A percentile compares a stretch with the other conserved stretches of the same genome.
Evolutionary conservation across 139 green algal genomes (phyloP).

Genomic region (Gonium pectorale): DNA sequence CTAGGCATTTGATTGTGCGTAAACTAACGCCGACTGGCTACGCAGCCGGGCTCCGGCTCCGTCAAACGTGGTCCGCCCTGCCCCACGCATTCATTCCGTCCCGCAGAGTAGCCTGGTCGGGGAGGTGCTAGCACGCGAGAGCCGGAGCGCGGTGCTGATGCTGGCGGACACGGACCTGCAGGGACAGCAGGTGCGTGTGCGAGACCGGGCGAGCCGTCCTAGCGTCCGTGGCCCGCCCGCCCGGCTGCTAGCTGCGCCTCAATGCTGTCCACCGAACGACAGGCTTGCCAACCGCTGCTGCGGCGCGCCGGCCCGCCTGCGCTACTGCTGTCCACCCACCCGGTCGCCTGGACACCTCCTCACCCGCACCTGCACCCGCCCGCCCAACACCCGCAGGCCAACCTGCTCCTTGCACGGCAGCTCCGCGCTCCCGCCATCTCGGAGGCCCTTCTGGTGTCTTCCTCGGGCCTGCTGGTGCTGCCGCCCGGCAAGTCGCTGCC

Average conservation of each 20-base stretch:
- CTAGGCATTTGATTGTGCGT: too few relatives aligned
- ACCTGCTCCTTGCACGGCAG: background rate
- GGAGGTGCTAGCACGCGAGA: background rate
- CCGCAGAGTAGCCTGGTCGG: background rate
- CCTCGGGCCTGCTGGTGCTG: constrained; percentile 8
- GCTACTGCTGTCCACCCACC: too few relatives aligned
- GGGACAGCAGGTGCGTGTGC: background rate
- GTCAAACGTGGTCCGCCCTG: background rate
- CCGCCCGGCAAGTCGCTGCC: background rate
- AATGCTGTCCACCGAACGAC: too few relatives aligned
- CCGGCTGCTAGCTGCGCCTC: too few relatives aligned
- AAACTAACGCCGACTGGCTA: too few relatives aligned
- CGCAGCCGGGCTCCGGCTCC: too few relatives aligned
- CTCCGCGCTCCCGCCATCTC: background rate
- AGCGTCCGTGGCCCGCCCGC: too few relatives aligned
- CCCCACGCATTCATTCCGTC: background rate
- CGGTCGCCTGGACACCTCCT: too few relatives aligned
- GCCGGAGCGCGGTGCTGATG: background rate
- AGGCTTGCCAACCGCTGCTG: too few relatives aligned
- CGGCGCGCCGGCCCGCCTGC: too few relatives aligned
- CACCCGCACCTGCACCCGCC: background rate
- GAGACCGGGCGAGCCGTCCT: too few relatives aligned
- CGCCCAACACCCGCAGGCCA: background rate
- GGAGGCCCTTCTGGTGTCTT: constrained; percentile 2
- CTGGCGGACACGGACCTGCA: background rate